Evolutionary conservation across 345 rosid genomes (phyloP).

Genomic region (Sapria himalayana): DNA sequence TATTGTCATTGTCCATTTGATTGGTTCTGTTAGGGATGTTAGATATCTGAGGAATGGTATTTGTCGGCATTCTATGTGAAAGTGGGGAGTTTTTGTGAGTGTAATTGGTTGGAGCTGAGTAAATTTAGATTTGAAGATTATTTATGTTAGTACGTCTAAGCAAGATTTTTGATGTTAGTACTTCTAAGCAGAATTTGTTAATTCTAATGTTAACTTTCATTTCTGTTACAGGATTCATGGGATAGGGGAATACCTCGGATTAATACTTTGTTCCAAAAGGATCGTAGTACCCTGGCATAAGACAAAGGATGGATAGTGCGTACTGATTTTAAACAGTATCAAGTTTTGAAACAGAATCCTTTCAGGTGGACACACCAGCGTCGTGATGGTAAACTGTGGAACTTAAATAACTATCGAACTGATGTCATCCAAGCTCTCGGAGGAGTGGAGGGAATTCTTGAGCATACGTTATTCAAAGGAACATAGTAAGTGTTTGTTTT

Average conservation of each 20-base stretch:
- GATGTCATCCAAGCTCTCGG: slow-evolving; percentile 99
- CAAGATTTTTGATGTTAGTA: too few relatives aligned
- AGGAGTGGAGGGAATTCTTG: slow-evolving; percentile 98
- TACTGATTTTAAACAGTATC: slow-evolving; percentile 97
- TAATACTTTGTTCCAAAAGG: slow-evolving; percentile 93
- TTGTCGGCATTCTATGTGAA: too few relatives aligned
- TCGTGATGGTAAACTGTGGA: slow-evolving; percentile 98
- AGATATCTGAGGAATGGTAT: too few relatives aligned
- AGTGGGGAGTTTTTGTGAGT: too few relatives aligned
- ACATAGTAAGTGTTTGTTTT: slow-evolving; percentile 96
- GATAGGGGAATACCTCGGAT: slow-evolving; percentile 99
- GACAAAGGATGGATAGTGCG: slow-evolving; percentile 99
- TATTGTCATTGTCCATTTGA: too few relatives aligned
- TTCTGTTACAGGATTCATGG: slow-evolving; percentile 73
- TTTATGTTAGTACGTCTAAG: too few relatives aligned
- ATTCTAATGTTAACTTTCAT: not conserved
- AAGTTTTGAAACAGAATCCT: slow-evolving; percentile 93
- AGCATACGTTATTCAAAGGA: slow-evolving; percentile 93
- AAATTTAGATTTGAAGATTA: too few relatives aligned
- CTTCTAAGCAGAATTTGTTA: too few relatives aligned
- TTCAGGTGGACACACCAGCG: slow-evolving; percentile 99
- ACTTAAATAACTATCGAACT: slow-evolving; percentile 90
- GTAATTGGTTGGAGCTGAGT: too few relatives aligned
- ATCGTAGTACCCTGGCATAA: slow-evolving; percentile 83
- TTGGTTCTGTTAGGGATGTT: too few relatives aligned